Percentiles rank a stretch among this genome's conserved stretches.
Evolutionary conservation across 2,329 filamentous ascomycete species (phyloP).

Genomic region (Botrytis hyacinthi): DNA sequence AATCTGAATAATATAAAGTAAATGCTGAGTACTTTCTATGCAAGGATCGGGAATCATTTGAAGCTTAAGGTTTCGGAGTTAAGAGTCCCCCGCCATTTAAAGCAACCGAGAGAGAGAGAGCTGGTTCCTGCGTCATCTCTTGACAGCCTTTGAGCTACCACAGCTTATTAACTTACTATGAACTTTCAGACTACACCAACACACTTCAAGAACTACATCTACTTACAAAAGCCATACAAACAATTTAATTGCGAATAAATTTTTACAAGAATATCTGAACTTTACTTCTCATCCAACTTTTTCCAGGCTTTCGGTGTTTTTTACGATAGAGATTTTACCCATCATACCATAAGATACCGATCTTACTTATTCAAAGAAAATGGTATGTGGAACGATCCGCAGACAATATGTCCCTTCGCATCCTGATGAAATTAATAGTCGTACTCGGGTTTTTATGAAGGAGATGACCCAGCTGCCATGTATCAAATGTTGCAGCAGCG

Average conservation of each 20-base stretch:
- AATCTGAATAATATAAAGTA: background rate
- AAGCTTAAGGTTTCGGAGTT: slow-evolving; percentile 19
- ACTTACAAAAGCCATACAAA: background rate
- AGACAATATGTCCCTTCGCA: background rate
- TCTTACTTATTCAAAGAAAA: slow-evolving; percentile 19
- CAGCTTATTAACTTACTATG: background rate
- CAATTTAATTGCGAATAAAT: background rate
- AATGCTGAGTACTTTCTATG: background rate
- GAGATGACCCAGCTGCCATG: slow-evolving; percentile 36
- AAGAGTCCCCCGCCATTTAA: slow-evolving; percentile 14
- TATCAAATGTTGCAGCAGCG: slow-evolving; percentile 36
- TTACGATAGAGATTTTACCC: background rate
- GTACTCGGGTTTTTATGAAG: slow-evolving; percentile 33
- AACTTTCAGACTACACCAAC: background rate
- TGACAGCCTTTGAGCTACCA: background rate
- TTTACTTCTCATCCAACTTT: background rate
- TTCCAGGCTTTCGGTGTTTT: background rate
- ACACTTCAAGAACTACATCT: background rate
- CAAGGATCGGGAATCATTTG: background rate
- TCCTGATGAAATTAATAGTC: slow-evolving; percentile 31
- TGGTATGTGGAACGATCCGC: slow-evolving; percentile 25
- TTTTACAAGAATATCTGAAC: background rate
- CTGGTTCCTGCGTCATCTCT: slow-evolving; percentile 23
- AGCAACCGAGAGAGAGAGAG: slow-evolving; percentile 9
- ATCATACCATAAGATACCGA: background rate